Evolutionary conservation across 2,329 filamentous ascomycete genomes (phyloP), one percentile per base, ranked within the genome.

Genomic region (Nannizzia gypsea): DNA sequence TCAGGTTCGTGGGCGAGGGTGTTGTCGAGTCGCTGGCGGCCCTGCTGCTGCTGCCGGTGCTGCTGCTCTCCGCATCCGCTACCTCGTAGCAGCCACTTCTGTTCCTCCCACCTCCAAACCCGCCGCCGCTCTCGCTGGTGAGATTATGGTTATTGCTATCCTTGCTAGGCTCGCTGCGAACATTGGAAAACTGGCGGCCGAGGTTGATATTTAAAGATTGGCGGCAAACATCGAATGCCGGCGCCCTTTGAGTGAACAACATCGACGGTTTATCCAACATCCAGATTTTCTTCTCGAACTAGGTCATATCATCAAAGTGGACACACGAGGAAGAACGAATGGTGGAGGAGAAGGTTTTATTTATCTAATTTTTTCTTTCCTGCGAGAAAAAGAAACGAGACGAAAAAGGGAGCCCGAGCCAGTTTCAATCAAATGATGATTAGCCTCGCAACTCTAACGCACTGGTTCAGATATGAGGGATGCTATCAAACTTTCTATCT

Each of bases 241-340:
- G 65, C 52, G 66, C 67, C 63, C 71, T 69, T 60, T 71, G 72
- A 68, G 73, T 73, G 68, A 71, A 74, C 70, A 73, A 71, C 71
- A 74, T 74, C 34, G 46, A 31, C 57, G 56, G 54, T 56, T 42
- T 24, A 17, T 50, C 48, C 42, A 40, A 40, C 54, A 56, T 56
- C 36, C 28, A 52, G 22, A 52, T 15, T 6, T 36, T 52, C 15
- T 9, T 28, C 26, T 22, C 22, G 26, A 52, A 52, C 48, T 52
- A 52, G n/a, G 11, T 20, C 11, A 31, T 13, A 20, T 50, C 17
- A 20, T n/a, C 44, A 20, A 52, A 52, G 48, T 31, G 26, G 48
- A 52, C 48, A 52, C 48, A 52, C 48, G 48, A 52, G n/a, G n/a
- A 42, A 52, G 48, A 52, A 52, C 24, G 22, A 31, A 52, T 52